A percentile compares a stretch with the other conserved stretches of the same genome.
phyloP scores from a whole-genome alignment of 1,284 basidiomycete species.

The Thecaphora frezii region DNA sequence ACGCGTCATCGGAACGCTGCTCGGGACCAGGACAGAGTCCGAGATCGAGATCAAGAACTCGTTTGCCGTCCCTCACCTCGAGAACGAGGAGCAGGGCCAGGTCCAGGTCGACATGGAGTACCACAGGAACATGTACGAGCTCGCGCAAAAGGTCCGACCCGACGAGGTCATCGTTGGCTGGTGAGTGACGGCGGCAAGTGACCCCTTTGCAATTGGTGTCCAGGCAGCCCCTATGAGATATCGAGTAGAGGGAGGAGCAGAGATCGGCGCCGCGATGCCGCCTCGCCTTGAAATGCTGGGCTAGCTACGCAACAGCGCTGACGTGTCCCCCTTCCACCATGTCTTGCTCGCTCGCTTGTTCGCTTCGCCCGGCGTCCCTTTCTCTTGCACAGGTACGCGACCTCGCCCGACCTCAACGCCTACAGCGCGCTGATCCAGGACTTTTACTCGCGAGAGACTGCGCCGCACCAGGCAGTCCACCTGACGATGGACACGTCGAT shows the following conservation, averaged over 20 bases:
- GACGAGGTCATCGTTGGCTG: slow-evolving; percentile 88
- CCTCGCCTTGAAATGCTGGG: too few relatives aligned
- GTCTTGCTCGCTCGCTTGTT: neutral
- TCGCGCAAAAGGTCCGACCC: slow-evolving; percentile 79
- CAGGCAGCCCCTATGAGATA: too few relatives aligned
- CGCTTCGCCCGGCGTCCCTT: neutral
- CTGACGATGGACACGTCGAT: slow-evolving; percentile 86
- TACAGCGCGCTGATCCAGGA: slow-evolving; percentile 98
- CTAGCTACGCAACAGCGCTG: too few relatives aligned
- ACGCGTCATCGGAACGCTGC: slow-evolving; percentile 91
- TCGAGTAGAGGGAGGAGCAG: too few relatives aligned
- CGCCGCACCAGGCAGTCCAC: slow-evolving; percentile 86
- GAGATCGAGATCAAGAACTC: slow-evolving; percentile 56
- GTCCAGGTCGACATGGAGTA: slow-evolving; percentile 88
- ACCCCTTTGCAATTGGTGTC: too few relatives aligned
- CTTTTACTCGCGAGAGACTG: slow-evolving; percentile 91
- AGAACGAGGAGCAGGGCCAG: slow-evolving; percentile 73
- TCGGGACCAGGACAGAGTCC: slow-evolving; percentile 76
- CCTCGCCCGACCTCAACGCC: slow-evolving; percentile 77
- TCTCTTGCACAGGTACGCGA: slow-evolving; percentile 36
- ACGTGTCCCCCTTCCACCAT: too few relatives aligned
- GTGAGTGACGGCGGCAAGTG: too few relatives aligned
- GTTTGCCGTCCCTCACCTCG: slow-evolving; percentile 61
- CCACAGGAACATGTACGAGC: slow-evolving; percentile 87
- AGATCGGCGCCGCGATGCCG: too few relatives aligned